These are phyloP conservation scores for Pseudohyphozyma bogoriensis DNA, from an alignment of 768 basidiomycete genomes.

Conservation along the genomic window DNA sequence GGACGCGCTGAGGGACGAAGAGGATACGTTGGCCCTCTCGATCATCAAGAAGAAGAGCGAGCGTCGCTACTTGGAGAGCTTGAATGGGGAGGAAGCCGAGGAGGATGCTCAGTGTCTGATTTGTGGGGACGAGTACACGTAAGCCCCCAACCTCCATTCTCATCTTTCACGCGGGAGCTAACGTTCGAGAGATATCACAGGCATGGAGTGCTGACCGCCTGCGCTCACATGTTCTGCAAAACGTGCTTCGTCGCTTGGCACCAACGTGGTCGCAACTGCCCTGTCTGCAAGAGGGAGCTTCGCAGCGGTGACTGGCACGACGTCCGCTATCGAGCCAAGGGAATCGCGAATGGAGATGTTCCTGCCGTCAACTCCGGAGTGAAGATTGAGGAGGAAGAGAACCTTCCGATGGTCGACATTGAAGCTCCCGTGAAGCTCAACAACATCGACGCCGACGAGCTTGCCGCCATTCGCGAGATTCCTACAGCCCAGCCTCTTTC, in stretches of 20 bases:
- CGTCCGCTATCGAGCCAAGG: background rate
- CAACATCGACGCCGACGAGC: background rate
- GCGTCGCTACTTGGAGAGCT: slow-evolving; percentile 25
- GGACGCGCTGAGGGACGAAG: slow-evolving; percentile 1
- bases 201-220: slow-evolving; percentile 29
- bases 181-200: no score
- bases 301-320: slow-evolving; percentile 6
- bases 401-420: background rate
- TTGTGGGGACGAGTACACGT: slow-evolving; percentile 11
- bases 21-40: background rate
- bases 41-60: slow-evolving; percentile 11
- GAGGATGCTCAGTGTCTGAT: slow-evolving; percentile 24
- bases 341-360: slow-evolving; percentile 2
- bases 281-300: slow-evolving; percentile 25
- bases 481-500: slow-evolving; percentile 4
- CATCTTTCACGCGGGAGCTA: background rate
- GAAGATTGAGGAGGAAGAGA: background rate
- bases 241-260: slow-evolving; percentile 26
- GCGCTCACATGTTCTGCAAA: slow-evolving; percentile 28
- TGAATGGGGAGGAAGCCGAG: slow-evolving; percentile 6
- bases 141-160: background rate
- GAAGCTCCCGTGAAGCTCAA: slow-evolving; percentile 4
- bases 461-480: slow-evolving; percentile 1
- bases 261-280: slow-evolving; percentile 9
- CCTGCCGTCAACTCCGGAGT: background rate